Evolutionary conservation across 129 eudicot genomes (phyloP), one percentile per base, ranked within the genome.

Genomic region (Chrysanthemum lavandulifolium): DNA sequence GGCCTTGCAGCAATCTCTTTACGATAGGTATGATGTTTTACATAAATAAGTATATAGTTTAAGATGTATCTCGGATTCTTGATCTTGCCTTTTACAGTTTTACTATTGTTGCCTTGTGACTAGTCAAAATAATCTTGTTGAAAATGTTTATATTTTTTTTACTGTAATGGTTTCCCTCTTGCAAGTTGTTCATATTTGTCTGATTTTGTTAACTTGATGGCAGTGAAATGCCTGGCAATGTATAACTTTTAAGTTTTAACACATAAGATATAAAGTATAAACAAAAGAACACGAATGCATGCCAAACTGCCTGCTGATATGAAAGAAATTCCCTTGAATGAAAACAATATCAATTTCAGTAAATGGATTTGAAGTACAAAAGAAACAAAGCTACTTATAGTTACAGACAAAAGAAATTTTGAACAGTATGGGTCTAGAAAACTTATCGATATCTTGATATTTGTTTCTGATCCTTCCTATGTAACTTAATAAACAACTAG

Each of bases 91-190:
- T 55, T 61, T 69, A 61, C 29, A 29, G 33, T 29, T 2, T 1
- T 29, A 29, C 3, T 61, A 40, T 58, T 45, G 70, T 47, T 61
- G 56, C 63, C 55, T 27, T 16, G 3, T 71, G 75, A 50, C 51
- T 69, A 51, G 61, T 31, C 45, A 57, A 65, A 65, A 40, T 36
- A 19, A 71, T 78, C 76, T 5, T 65, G 70, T 29, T 77, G 40
- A 61, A 51, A 52, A 16, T 29, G 27, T 25, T 33, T 6, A 13
- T 2, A 58, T 60, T 33, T 25, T 53, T 56, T 61, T 70, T 67
- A 16, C 10, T 77, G 58, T 76, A 73, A 47, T 29, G 50, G 9
- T 49, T 50, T 3, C 33, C 33, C 3, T 29, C 3, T 29, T 3
- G 3, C 33, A 29, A 29, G 33, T 29, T 29, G 33, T 29, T 29